These are phyloP conservation scores for Parsonsia alboflavescens DNA, from an alignment of 257 asterid species.

Conservation along the genomic window DNA sequence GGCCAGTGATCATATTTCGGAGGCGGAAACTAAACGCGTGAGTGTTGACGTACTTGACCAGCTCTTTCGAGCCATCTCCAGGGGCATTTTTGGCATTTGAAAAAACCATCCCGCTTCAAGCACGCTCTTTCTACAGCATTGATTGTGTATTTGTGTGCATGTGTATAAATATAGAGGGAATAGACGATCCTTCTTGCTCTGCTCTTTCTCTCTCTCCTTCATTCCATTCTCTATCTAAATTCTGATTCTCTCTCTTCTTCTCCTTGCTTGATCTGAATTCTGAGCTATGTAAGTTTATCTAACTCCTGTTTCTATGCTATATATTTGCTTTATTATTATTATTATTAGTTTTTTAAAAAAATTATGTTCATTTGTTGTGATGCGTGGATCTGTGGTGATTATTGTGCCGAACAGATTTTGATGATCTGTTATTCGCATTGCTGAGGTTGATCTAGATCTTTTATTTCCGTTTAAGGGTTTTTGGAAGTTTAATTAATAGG, in stretches of 20 bases:
- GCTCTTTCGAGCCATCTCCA: no score
- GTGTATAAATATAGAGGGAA: constrained; percentile 1
- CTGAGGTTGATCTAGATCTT: constrained; percentile 19
- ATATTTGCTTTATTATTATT: background rate
- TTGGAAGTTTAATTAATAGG: background rate
- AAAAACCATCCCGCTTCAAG: background rate
- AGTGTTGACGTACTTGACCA: background rate
- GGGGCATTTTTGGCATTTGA: background rate
- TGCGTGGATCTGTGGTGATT: constrained; percentile 15
- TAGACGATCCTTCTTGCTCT: constrained; percentile 12
- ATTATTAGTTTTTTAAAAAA: background rate
- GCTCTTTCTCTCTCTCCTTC: constrained; percentile 11
- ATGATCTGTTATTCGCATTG: constrained; percentile 23
- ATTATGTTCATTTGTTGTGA: background rate
- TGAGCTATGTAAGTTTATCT: constrained; percentile 23
- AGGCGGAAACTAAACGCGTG: background rate
- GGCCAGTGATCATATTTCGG: background rate
- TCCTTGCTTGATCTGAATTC: constrained; percentile 20
- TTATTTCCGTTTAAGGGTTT: background rate
- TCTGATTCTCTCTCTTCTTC: constrained; percentile 3
- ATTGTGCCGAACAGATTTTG: background rate
- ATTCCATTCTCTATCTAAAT: background rate
- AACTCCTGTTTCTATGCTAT: background rate
- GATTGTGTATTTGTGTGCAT: background rate
- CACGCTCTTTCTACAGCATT: background rate